Conservation (phyloP, 495 filamentous ascomycete genomes). For the Penicillium cinerascens region DNA sequence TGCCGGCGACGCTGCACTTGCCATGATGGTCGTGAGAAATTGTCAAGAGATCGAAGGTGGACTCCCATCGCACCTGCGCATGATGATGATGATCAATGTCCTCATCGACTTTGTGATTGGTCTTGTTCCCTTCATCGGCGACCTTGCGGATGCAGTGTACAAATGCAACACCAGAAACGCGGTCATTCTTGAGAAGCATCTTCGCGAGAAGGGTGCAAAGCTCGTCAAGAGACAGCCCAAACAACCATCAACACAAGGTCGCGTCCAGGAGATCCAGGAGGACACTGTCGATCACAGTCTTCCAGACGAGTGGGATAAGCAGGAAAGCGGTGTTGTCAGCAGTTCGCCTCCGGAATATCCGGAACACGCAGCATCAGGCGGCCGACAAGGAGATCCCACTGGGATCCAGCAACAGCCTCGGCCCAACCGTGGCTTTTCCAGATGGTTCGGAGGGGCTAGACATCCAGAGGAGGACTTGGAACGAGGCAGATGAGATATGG, state of each 20-base stretch:
- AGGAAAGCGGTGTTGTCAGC: conserved; percentile 25
- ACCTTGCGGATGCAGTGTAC: conserved; percentile 67
- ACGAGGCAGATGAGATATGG: conserved; percentile 19
- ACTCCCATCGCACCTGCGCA: conserved; percentile 52
- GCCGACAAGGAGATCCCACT: neutral
- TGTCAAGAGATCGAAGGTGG: conserved; percentile 69
- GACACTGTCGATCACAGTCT: conserved; percentile 33
- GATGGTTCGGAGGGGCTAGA: conserved; percentile 36
- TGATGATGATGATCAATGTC: conserved; percentile 76
- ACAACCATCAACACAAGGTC: conserved; percentile 6
- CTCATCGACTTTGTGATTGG: conserved; percentile 76
- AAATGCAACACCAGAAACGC: conserved; percentile 77
- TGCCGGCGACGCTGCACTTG: conserved; percentile 55
- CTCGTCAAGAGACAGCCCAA: conserved; percentile 19
- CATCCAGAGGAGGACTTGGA: conserved; percentile 31
- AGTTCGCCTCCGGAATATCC: conserved; percentile 29
- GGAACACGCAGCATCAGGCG: conserved; percentile 14
- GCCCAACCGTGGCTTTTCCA: conserved; percentile 19
- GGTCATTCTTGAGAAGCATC: conserved; percentile 65
- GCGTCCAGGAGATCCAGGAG: neutral
- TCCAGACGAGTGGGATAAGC: conserved; percentile 41
- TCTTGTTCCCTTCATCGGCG: conserved; percentile 80
- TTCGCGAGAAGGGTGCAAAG: conserved; percentile 50
- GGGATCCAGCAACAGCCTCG: conserved; percentile 16
- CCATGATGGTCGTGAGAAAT: conserved; percentile 63